Evolutionary conservation across 2,329 filamentous ascomycete species (phyloP).

Genomic region (Colletotrichum tanaceti): DNA sequence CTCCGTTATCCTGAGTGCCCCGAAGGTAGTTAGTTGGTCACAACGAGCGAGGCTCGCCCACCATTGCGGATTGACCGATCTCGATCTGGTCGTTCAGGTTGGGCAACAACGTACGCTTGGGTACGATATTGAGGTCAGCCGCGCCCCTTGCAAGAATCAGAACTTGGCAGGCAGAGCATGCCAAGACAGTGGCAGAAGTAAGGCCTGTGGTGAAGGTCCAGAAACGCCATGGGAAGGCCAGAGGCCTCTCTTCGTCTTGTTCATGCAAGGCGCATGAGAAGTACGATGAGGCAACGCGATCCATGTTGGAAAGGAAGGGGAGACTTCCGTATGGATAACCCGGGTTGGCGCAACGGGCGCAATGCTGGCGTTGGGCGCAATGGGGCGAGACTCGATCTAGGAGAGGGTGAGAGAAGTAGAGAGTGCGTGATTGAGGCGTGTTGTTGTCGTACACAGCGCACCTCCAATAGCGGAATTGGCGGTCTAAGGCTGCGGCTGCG

Average conservation of each 20-base stretch:
- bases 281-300: conserved; percentile 37
- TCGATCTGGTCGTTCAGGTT: conserved; percentile 26
- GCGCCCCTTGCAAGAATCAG: conserved; percentile 6
- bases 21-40: neutral
- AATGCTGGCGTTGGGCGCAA: conserved; percentile 25
- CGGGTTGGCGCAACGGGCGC: conserved; percentile 17
- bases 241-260: conserved; percentile 11
- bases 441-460: conserved; percentile 13
- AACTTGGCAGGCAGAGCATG: conserved; percentile 23
- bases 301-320: conserved; percentile 27
- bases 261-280: conserved; percentile 36
- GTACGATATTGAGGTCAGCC: conserved; percentile 36
- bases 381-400: conserved; percentile 3
- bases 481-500: conserved; percentile 31
- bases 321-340: conserved; percentile 27
- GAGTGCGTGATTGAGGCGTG: neutral
- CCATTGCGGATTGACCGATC: conserved; percentile 20
- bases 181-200: conserved; percentile 16
- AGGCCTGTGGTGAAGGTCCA: conserved; percentile 18
- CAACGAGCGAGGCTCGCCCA: neutral
- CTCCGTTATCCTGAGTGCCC: conserved; percentile 9
- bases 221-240: conserved; percentile 22
- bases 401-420: neutral
- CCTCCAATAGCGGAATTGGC: conserved; percentile 12
- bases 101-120: conserved; percentile 36